Conservation (phyloP, 371 early-diverging fungal genomes). For the Actinomucor elegans region DNA sequence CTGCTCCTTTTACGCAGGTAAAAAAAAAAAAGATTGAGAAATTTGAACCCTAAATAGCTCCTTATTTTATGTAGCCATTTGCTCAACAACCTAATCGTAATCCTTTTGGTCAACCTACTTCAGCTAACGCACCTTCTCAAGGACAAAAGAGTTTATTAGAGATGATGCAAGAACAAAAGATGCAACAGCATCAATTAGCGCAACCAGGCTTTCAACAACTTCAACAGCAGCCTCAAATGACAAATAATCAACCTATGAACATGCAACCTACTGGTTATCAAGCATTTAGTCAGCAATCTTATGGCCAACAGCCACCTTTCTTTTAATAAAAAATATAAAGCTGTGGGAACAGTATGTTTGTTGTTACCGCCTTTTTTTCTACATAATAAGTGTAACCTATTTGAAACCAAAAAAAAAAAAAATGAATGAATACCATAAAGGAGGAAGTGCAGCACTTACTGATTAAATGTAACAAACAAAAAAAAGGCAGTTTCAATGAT, state of each 20-base stretch:
- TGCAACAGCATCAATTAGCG: constrained; percentile 13
- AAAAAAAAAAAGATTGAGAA: constrained; percentile 2
- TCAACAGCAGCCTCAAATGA: constrained; percentile 1
- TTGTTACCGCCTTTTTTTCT: neutral
- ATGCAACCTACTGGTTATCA: constrained; percentile 13
- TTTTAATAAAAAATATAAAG: constrained; percentile 1
- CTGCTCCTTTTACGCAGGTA: constrained; percentile 18
- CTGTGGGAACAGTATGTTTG: neutral
- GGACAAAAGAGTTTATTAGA: constrained; percentile 32
- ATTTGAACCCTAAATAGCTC: neutral
- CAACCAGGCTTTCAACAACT: constrained; percentile 12
- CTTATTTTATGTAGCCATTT: constrained; percentile 21
- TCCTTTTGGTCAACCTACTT: constrained; percentile 33
- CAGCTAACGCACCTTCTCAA: constrained; percentile 5
- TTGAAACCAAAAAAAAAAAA: constrained; percentile 5
- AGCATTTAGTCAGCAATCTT: neutral
- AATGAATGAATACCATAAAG: neutral
- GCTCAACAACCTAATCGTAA: constrained; percentile 37
- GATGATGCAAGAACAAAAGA: constrained; percentile 38
- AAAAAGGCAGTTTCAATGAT: no score
- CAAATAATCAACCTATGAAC: constrained; percentile 1
- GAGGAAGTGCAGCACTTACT: no score
- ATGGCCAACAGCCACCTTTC: neutral
- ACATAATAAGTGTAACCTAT: neutral
- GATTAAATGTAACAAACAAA: no score